These are phyloP conservation scores for Macrotyloma uniflorum DNA, from an alignment of 306 rosid species.

Conservation along the genomic window DNA sequence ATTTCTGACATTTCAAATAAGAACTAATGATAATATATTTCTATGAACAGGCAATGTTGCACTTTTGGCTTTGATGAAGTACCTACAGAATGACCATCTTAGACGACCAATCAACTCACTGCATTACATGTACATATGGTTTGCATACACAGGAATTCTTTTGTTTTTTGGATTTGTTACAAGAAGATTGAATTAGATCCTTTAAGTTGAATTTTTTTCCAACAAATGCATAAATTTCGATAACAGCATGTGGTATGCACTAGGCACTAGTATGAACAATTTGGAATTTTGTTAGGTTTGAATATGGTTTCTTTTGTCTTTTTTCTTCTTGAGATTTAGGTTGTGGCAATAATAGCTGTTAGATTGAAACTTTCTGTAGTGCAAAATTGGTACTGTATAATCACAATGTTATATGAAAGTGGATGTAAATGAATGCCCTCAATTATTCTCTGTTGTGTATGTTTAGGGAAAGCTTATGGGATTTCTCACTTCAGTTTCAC, in stretches of 20 bases:
- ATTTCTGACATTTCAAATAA: not conserved
- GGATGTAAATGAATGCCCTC: not conserved
- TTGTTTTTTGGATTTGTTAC: not conserved
- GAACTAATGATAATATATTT: slow-evolving; percentile 23
- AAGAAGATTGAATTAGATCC: slow-evolving; percentile 22
- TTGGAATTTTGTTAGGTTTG: slow-evolving; percentile 31
- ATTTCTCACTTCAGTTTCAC: not conserved
- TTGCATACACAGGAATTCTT: slow-evolving; percentile 18
- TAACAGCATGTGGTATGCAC: slow-evolving; percentile 35
- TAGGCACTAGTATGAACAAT: slow-evolving; percentile 27
- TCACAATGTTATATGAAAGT: not conserved
- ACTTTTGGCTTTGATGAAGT: slow-evolving; percentile 77
- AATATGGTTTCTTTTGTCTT: slow-evolving; percentile 9
- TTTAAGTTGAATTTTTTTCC: slow-evolving; percentile 34
- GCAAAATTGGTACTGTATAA: not conserved
- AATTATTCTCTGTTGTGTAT: not conserved
- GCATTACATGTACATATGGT: slow-evolving; percentile 29
- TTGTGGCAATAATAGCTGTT: slow-evolving; percentile 21
- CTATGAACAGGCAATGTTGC: slow-evolving; percentile 85
- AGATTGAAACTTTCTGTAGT: slow-evolving; percentile 20
- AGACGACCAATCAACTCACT: slow-evolving; percentile 22
- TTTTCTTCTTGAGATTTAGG: slow-evolving; percentile 16
- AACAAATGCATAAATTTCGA: slow-evolving; percentile 29
- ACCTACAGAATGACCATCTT: slow-evolving; percentile 30
- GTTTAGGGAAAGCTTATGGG: not conserved